phyloP scores from a whole-genome alignment of 805 yeast species.

The Cyberlindnera misumaiensis region DNA sequence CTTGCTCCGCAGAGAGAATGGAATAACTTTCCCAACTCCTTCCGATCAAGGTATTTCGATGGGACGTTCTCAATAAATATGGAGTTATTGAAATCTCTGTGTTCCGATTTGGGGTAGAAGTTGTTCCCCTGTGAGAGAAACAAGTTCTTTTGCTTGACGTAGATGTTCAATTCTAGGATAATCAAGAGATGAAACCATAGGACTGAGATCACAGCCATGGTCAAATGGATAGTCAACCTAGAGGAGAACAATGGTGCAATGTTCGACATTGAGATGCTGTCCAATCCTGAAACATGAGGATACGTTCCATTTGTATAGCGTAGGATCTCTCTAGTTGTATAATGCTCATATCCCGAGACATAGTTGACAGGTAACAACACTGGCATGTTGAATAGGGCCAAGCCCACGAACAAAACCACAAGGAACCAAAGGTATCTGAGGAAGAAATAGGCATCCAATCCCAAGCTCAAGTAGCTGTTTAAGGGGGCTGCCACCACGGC shows the following conservation, averaged over 20 bases:
- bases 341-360: constrained; percentile 23
- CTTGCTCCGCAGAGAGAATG: constrained; percentile 37
- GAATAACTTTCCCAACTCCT: constrained; percentile 18
- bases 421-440: constrained; percentile 52
- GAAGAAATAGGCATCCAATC: constrained; percentile 73
- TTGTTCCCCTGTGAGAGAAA: constrained; percentile 27
- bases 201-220: constrained; percentile 49
- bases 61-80: constrained; percentile 45
- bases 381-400: constrained; percentile 51
- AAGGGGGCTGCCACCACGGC: constrained; percentile 36
- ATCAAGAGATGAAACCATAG: constrained; percentile 50
- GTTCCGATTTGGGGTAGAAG: constrained; percentile 14
- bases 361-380: constrained; percentile 60
- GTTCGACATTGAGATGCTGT: constrained; percentile 64
- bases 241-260: constrained; percentile 45
- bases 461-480: constrained; percentile 41
- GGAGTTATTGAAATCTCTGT: constrained; percentile 24
- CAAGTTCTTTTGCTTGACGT: constrained; percentile 41
- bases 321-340: constrained; percentile 13
- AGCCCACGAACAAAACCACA: constrained; percentile 40
- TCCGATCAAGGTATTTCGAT: constrained; percentile 12
- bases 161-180: constrained; percentile 46
- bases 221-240: constrained; percentile 55
- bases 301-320: constrained; percentile 19
- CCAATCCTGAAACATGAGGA: constrained; percentile 43